Base-by-base conservation (phyloP, 2,329 filamentous ascomycete genomes). In the Botrytis cinerea region DNA sequence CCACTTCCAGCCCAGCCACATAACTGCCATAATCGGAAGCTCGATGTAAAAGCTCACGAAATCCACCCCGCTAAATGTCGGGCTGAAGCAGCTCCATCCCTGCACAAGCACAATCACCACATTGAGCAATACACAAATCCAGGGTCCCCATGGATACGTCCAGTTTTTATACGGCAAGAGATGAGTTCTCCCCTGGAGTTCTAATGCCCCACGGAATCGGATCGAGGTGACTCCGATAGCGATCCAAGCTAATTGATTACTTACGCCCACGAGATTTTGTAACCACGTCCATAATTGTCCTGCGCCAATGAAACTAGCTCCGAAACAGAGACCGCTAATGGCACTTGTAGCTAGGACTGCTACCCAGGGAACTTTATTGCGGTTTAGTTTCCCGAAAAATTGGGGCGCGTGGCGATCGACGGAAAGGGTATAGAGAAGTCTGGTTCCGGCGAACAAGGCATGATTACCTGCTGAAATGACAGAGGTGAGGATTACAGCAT, bases 21-120 rank as follows among this genome's bases (percentile, higher is more conserved):
- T 86, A 22, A 86, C 79, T 25, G 87, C 75, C 85, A 91, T 89
- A 73, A 91, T 77, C 0, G 89, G 87, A 38, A 91, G 80, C 80
- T 91, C 88, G 54, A 92, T 85, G 77, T 92, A 91, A 75, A 85
- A 89, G 74, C 87, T 90, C 64, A 92, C 87, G 77, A 92, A 91
- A 77, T 87, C 85, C 20, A 91, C 87, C 2, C 82, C 83, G 66
- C 84, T 83, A 77, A 91, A 92, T 2, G 75, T 80, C 4, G 88
- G 88, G 60, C 86, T 89, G 81, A 92, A 91, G 71, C 85, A 88
- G 77, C 82, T 86, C 87, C 87, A 92, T 2, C 90, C 90, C 76
- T 91, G 90, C 0, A 91, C 85, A 1, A 91, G 83, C 5, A 92
- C 86, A 16, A 92, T 83, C 40, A 91, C 84, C 71, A 80, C 83